phyloP scores from a whole-genome alignment of 2,329 filamentous ascomycete genomes.

The Pseudopyricularia cyperi region DNA sequence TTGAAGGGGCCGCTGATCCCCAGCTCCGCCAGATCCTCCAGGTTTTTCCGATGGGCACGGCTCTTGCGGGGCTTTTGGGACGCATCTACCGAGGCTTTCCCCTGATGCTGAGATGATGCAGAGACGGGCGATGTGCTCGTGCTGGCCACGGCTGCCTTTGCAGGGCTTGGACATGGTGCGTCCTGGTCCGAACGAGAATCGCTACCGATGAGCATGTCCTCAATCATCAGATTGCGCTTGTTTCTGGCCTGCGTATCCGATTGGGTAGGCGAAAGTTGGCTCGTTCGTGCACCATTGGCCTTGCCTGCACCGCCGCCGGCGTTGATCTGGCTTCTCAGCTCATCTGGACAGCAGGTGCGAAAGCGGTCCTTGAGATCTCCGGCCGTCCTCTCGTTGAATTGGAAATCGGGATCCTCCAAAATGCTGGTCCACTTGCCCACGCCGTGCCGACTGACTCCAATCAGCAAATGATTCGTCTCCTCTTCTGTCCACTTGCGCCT shows the following conservation, averaged over 20 bases:
- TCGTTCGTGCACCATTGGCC: slow-evolving; percentile 4
- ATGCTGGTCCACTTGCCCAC: slow-evolving; percentile 55
- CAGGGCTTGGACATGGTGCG: slow-evolving; percentile 5
- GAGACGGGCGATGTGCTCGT: neutral
- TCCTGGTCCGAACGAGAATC: slow-evolving; percentile 20
- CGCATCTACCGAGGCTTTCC: slow-evolving; percentile 7
- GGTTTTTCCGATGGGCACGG: slow-evolving; percentile 27
- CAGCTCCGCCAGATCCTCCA: slow-evolving; percentile 31
- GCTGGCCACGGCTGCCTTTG: neutral
- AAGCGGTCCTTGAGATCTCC: slow-evolving; percentile 55
- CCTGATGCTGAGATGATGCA: slow-evolving; percentile 1
- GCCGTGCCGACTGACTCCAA: slow-evolving; percentile 49
- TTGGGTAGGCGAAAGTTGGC: slow-evolving; percentile 4
- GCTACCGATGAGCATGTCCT: slow-evolving; percentile 40
- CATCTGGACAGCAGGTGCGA: slow-evolving; percentile 50
- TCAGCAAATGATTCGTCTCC: slow-evolving; percentile 48
- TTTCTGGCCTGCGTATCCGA: slow-evolving; percentile 20
- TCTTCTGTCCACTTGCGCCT: slow-evolving; percentile 52
- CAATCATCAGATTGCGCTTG: slow-evolving; percentile 36
- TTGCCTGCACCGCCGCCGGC: slow-evolving; percentile 9
- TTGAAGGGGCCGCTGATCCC: slow-evolving; percentile 51
- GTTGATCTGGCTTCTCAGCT: slow-evolving; percentile 31
- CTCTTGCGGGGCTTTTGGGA: slow-evolving; percentile 19
- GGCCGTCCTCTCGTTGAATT: slow-evolving; percentile 46
- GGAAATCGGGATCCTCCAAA: slow-evolving; percentile 45